Percentiles rank a stretch among this genome's conserved stretches.
phyloP scores from a whole-genome alignment of 2,329 filamentous ascomycete species.

The Ploettnerulaceae sp. region DNA sequence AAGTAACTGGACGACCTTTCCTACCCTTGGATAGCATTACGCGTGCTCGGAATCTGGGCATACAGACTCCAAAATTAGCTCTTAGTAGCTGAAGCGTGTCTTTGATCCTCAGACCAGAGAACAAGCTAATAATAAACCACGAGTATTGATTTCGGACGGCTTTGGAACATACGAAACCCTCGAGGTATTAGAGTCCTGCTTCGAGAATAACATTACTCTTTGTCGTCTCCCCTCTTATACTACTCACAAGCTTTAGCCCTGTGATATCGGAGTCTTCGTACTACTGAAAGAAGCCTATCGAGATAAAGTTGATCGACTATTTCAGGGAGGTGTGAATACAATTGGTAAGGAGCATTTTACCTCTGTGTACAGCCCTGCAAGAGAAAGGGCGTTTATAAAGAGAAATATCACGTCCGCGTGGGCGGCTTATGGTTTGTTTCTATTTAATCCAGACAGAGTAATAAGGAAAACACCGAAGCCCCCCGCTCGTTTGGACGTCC shows the following conservation, averaged over 20 bases:
- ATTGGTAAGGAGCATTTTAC: conserved; percentile 25
- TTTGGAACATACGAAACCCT: conserved; percentile 36
- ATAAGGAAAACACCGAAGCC: conserved; percentile 12
- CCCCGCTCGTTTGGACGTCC: conserved; percentile 3
- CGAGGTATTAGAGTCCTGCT: conserved; percentile 30
- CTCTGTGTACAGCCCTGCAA: conserved; percentile 22
- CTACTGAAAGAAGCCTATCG: conserved; percentile 26
- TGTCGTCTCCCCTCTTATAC: conserved; percentile 25
- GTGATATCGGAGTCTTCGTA: conserved; percentile 26
- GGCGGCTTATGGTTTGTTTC: conserved; percentile 20
- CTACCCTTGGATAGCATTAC: conserved; percentile 32
- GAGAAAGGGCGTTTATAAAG: conserved; percentile 17
- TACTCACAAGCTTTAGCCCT: conserved; percentile 28
- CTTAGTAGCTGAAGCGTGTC: conserved; percentile 35
- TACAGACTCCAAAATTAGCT: conserved; percentile 33
- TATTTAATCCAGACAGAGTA: conserved; percentile 15
- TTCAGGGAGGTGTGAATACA: conserved; percentile 23
- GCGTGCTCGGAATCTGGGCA: conserved; percentile 27
- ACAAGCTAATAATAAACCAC: conserved; percentile 31
- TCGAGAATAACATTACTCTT: conserved; percentile 28
- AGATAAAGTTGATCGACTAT: conserved; percentile 25
- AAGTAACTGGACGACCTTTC: conserved; percentile 29
- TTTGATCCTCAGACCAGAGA: conserved; percentile 35
- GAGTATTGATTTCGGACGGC: conserved; percentile 35
- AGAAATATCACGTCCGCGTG: conserved; percentile 33